phyloP scores from a whole-genome alignment of 1,284 basidiomycete genomes.

The Lignosus rhinocerotis region DNA sequence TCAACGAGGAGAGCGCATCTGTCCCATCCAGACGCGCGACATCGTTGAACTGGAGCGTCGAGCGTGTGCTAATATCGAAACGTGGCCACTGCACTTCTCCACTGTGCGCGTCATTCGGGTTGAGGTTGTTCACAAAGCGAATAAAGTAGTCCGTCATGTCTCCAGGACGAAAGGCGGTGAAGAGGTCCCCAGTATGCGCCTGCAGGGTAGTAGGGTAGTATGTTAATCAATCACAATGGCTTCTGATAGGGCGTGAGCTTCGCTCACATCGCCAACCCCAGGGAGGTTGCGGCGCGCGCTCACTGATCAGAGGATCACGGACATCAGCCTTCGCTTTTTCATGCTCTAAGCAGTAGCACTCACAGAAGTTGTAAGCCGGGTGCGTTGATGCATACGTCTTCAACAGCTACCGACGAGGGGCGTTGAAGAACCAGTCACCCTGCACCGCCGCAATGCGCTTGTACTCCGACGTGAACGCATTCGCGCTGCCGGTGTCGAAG shows the following conservation, averaged over 20 bases:
- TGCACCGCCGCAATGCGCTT: constrained; percentile 51
- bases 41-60: constrained; percentile 29
- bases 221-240: not conserved
- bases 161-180: constrained; percentile 16
- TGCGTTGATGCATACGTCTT: not conserved
- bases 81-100: constrained; percentile 16
- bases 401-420: not conserved
- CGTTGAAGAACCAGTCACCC: constrained; percentile 48
- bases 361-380: not conserved
- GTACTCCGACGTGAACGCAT: constrained; percentile 48
- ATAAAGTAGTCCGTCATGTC: constrained; percentile 25
- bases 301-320: not conserved
- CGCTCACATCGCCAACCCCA: not conserved
- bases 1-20: constrained; percentile 37
- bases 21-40: constrained; percentile 36
- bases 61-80: constrained; percentile 11
- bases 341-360: not conserved
- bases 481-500: constrained; percentile 41
- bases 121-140: constrained; percentile 25
- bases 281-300: not conserved
- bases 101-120: constrained; percentile 25
- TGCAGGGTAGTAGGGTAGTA: no score
- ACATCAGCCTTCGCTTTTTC: not conserved
- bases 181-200: constrained; percentile 20
- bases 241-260: not conserved